Conservation (phyloP, 345 rosid genomes). For the Corchorus capsularis region DNA sequence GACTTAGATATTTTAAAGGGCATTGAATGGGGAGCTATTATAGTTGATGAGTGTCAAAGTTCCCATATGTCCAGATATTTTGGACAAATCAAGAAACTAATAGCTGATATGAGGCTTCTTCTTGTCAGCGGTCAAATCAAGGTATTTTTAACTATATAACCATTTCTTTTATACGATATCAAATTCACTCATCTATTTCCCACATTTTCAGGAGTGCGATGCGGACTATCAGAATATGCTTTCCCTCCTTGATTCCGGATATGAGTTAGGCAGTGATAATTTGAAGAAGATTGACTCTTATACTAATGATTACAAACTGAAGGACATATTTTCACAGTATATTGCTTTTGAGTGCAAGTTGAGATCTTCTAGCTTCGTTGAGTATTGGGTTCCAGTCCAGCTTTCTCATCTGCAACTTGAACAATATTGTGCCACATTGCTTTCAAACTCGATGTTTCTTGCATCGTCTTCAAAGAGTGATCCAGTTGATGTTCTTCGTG, state of each 20-base stretch:
- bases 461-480: constrained; percentile 11
- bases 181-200: neutral
- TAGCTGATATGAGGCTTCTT: constrained; percentile 22
- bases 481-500: constrained; percentile 21
- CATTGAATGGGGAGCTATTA: constrained; percentile 12
- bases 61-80: constrained; percentile 14
- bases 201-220: constrained; percentile 9
- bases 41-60: constrained; percentile 22
- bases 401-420: constrained; percentile 28
- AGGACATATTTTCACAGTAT: constrained; percentile 18
- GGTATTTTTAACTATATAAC: constrained; percentile 7
- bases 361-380: constrained; percentile 13
- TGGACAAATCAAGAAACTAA: constrained; percentile 8
- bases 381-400: constrained; percentile 27
- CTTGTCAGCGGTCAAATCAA: constrained; percentile 20
- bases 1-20: constrained; percentile 8
- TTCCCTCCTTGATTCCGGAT: constrained; percentile 19
- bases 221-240: constrained; percentile 12
- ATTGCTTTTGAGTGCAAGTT: constrained; percentile 19
- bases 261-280: neutral
- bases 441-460: constrained; percentile 21
- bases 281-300: neutral
- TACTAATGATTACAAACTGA: constrained; percentile 4
- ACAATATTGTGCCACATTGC: constrained; percentile 22
- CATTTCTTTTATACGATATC: neutral